Conservation (phyloP, 2,329 filamentous ascomycete species). For the Ophiostoma sp. region DNA sequence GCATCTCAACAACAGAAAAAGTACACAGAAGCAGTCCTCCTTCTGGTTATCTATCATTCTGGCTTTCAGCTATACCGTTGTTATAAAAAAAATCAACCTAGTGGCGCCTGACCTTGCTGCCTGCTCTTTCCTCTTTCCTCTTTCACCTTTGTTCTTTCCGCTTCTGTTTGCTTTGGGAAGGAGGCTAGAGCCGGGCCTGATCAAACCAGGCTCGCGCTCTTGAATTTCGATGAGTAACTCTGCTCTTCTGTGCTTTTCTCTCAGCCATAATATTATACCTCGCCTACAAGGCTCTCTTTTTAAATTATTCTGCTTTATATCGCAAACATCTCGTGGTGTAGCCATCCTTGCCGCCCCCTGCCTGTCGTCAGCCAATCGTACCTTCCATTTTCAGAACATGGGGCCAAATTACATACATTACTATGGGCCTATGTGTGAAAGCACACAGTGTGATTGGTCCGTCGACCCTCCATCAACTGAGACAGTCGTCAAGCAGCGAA, state of each 20-base stretch:
- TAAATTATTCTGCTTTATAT: not conserved
- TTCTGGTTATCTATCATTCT: not conserved
- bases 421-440: not conserved
- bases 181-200: not conserved
- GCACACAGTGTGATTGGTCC: constrained; percentile 1
- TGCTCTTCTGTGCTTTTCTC: not conserved
- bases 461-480: constrained; percentile 8
- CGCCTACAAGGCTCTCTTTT: not conserved
- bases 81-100: not conserved
- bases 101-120: not conserved
- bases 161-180: not conserved
- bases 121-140: not conserved
- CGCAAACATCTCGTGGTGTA: not conserved
- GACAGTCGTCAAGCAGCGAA: constrained; percentile 6
- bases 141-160: not conserved
- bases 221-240: not conserved
- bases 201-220: not conserved
- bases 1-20: not conserved
- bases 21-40: not conserved
- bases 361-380: constrained; percentile 17
- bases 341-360: not conserved
- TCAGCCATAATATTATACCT: too few species aligned
- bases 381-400: constrained; percentile 16
- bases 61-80: not conserved
- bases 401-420: not conserved